Evolutionary conservation across 345 rosid genomes (phyloP).

Genomic region (Populus pruinosa): DNA sequence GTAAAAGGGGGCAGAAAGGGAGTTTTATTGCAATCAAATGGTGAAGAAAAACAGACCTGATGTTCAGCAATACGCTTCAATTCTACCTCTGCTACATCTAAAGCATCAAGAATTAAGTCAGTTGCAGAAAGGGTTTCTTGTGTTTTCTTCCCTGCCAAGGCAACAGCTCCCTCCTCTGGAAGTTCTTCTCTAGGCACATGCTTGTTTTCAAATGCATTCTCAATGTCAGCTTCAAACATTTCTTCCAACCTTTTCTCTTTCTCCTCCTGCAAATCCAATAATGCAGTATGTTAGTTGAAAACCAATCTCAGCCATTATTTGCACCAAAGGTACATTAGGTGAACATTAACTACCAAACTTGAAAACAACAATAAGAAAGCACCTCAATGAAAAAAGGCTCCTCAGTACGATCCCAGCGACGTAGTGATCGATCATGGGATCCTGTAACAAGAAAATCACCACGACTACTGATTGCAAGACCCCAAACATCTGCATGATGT

Average conservation of each 20-base stretch:
- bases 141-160: constrained; percentile 82
- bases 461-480: constrained; percentile 78
- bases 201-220: constrained; percentile 58
- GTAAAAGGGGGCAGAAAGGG: not conserved
- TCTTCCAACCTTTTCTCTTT: constrained; percentile 93
- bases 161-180: constrained; percentile 90
- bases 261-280: constrained; percentile 68
- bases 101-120: constrained; percentile 73
- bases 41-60: constrained; percentile 43
- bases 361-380: constrained; percentile 9
- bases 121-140: constrained; percentile 71
- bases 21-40: not conserved
- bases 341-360: not conserved
- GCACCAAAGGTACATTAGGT: not conserved
- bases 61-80: constrained; percentile 54
- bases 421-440: constrained; percentile 92
- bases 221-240: constrained; percentile 84
- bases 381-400: constrained; percentile 98
- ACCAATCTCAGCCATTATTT: not conserved
- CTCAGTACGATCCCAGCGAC: constrained; percentile 97
- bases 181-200: constrained; percentile 62
- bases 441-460: constrained; percentile 96
- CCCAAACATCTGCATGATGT: constrained; percentile 92
- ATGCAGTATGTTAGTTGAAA: not conserved
- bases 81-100: constrained; percentile 76